Percentiles rank a stretch among this genome's conserved stretches.
These are phyloP conservation scores for Dactylellina leptospora DNA, from an alignment of 2,329 filamentous ascomycete species.

Conservation along the genomic window DNA sequence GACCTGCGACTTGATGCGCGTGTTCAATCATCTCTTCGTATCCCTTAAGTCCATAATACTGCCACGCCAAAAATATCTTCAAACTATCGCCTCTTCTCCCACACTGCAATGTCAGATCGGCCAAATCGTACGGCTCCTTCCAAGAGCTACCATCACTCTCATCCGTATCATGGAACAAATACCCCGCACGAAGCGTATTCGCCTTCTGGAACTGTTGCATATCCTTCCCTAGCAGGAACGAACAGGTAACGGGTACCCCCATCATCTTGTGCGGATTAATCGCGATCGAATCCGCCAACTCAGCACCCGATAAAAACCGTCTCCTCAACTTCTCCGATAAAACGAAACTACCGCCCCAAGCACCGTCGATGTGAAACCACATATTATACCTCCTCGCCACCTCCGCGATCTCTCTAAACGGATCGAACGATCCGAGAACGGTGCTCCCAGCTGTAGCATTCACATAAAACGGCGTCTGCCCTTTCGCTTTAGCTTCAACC, in stretches of 20 bases:
- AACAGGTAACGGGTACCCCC: conserved; percentile 87
- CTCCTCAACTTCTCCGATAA: conserved; percentile 73
- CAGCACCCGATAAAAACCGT: conserved; percentile 72
- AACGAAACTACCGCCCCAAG: conserved; percentile 85
- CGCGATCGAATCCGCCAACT: conserved; percentile 81
- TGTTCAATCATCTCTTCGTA: conserved; percentile 73
- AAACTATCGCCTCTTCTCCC: conserved; percentile 84
- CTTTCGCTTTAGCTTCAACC: conserved; percentile 69
- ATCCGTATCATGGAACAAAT: conserved; percentile 75
- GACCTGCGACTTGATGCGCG: conserved; percentile 75
- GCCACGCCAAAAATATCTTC: conserved; percentile 88
- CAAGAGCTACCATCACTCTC: conserved; percentile 58
- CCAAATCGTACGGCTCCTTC: conserved; percentile 81
- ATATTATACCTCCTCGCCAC: conserved; percentile 77
- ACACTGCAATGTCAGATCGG: conserved; percentile 91
- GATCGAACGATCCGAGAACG: conserved; percentile 88
- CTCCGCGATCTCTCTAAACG: conserved; percentile 73
- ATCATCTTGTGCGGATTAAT: conserved; percentile 99
- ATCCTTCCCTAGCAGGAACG: conserved; percentile 83
- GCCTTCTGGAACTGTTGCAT: conserved; percentile 79
- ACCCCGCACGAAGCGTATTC: conserved; percentile 86
- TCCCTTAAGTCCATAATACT: conserved; percentile 82
- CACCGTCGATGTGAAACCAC: conserved; percentile 93
- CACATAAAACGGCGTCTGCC: conserved; percentile 88
- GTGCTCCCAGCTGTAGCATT: conserved; percentile 96